Base-by-base conservation (phyloP, 2,329 filamentous ascomycete genomes). In the Arthrobotrys megalospora region DNA sequence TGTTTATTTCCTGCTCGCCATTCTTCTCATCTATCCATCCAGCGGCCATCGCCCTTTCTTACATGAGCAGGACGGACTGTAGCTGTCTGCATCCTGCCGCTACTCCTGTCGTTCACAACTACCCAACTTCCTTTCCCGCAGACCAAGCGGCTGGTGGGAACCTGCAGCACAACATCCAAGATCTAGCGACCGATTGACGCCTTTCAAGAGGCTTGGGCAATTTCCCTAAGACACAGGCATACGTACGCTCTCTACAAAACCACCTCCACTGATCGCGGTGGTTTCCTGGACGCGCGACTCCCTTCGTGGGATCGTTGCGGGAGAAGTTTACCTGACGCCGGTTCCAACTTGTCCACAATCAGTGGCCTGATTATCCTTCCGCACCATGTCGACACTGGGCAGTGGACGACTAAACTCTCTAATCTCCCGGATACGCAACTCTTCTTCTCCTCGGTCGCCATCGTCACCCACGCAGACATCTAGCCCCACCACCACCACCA, bases 221-320 rank as follows among this genome's bases (percentile, higher is more conserved):
- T 53, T 28, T 63, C 38, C 43, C 60, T 19, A 52, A 47, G 55
- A 71, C 16, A 47, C 34, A 43, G n/a, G 48, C 45, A 45, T 43
- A 47, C 66, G 38, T 28, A 55, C 45, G 21, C 58, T 64, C 24
- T 16, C 7, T 52, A n/a, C 36, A 32, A 63, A 43, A 72, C 47
- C 11, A 64, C 53, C 19, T 28, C 43, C 43, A 58, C 65, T 50
- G 72, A 52, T 67, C 60, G 64, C 47, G 34, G 48, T 58, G 52
- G 50, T 45, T 55, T 62, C 60, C 28, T 45, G 41, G 58, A 70
- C 73, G 66, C 73, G 73, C 73, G 73, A 77, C 48, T 77, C 73
- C 73, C 73, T 68, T 77, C 73, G 52, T 47, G 73, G 73, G 73
- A 77, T 77, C 73, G 73, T 70, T 71, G 73, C 65, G 64, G 60